Evolutionary conservation across 768 basidiomycete genomes (phyloP).

Genomic region (Xerocomellus amylosporus): DNA sequence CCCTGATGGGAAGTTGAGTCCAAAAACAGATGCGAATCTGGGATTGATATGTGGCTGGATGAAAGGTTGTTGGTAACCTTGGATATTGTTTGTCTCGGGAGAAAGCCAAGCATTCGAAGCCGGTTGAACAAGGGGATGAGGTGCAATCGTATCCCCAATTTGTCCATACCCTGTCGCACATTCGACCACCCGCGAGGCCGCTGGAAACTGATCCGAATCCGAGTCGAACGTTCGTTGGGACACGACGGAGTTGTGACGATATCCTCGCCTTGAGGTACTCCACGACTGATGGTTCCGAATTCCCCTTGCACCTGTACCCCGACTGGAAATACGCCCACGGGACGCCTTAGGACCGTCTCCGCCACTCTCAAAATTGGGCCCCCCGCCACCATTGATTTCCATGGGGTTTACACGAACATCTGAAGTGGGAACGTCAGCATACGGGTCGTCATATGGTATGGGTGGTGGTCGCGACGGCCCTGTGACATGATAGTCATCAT

Average conservation of each 20-base stretch:
- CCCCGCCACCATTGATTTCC: slow-evolving; percentile 11
- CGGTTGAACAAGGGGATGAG: slow-evolving; percentile 13
- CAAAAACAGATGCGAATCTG: slow-evolving; percentile 67
- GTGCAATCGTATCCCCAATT: slow-evolving; percentile 23
- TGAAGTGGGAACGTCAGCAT: slow-evolving; percentile 47
- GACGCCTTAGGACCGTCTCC: not conserved
- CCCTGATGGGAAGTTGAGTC: slow-evolving; percentile 38
- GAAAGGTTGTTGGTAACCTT: slow-evolving; percentile 27
- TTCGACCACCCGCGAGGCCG: slow-evolving; percentile 48
- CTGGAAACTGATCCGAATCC: slow-evolving; percentile 33
- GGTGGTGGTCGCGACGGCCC: slow-evolving; percentile 64
- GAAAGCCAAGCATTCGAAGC: slow-evolving; percentile 19
- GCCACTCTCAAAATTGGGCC: slow-evolving; percentile 26
- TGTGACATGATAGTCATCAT: slow-evolving; percentile 52
- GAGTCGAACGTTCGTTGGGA: slow-evolving; percentile 32
- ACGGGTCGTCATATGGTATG: slow-evolving; percentile 78
- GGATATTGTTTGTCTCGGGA: slow-evolving; percentile 6
- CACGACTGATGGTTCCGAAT: slow-evolving; percentile 14
- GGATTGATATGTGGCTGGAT: slow-evolving; percentile 88
- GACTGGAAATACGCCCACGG: slow-evolving; percentile 26
- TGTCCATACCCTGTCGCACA: slow-evolving; percentile 44
- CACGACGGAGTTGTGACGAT: slow-evolving; percentile 10
- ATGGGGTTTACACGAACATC: slow-evolving; percentile 7
- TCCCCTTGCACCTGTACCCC: slow-evolving; percentile 27
- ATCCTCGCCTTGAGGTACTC: slow-evolving; percentile 21